Base-by-base conservation (phyloP, 768 basidiomycete species). In the Tulasnella sp. region DNA sequence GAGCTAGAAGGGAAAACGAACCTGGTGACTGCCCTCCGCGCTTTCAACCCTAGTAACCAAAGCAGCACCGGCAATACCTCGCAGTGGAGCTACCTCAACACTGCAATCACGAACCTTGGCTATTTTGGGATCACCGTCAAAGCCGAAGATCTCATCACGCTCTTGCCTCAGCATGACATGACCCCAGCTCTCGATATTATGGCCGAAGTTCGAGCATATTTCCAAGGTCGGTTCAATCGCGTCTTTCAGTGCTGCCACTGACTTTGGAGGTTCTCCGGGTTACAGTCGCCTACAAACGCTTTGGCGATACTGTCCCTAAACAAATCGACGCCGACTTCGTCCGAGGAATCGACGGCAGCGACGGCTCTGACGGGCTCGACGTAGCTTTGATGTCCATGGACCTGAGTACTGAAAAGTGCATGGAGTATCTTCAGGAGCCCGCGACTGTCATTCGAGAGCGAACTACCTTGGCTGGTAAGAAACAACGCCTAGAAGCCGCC, bases 241-340 rank as follows among this genome's bases (percentile, higher is more conserved):
- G 16, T 48, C 12, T 11, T 20, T 24, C 18, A 34, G 14, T 44
- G 31, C 28, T 7, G 41, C 34, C 22, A 20, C 58, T 37, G 9
- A 37, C n/a, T n/a, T n/a, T 74, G 37, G 16, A 41, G 20, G n/a
- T 37, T 1, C 3, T 64, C 9, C 40, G 42, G 73, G n/a, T 44
- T 20, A 20, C 80, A 93, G 91, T 92, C 1, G 89, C 90, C 0
- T 91, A 90, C 84, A 91, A 91, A 84, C 88, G 91, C 1, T 89
- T 92, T 81, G 86, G 86, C 2, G 92, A 93, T 83, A 89, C 88
- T 73, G 84, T 92, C 3, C 90, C 91, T 6, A 85, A 89, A 64
- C 88, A 89, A 4, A 89, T 92, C 79, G 91, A 92, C 81, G 83
- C 87, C 60, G 88, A 90, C 76, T 88, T 92, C 37, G 87, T 92